These are phyloP conservation scores for Tricholoma terreum DNA, from an alignment of 768 basidiomycete genomes.

Conservation along the genomic window DNA sequence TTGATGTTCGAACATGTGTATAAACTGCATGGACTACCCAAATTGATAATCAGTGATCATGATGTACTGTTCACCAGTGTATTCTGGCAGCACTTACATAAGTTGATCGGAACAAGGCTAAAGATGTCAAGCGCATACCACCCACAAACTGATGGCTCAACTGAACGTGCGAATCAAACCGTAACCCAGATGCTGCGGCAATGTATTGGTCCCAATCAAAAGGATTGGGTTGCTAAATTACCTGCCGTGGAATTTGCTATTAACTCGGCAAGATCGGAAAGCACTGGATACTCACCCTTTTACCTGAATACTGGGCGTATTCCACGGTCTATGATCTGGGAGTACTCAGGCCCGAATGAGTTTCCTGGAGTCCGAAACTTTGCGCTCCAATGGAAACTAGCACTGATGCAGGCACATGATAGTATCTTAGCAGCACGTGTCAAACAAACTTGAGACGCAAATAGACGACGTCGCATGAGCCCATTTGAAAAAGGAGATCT, in stretches of 20 bases:
- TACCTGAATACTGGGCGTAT: slow-evolving; percentile 8
- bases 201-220: neutral
- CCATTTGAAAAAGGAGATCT: slow-evolving; percentile 22
- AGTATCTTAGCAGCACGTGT: slow-evolving; percentile 25
- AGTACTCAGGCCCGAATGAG: slow-evolving; percentile 1
- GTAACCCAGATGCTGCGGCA: slow-evolving; percentile 2
- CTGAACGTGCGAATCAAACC: neutral
- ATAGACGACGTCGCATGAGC: slow-evolving; percentile 13
- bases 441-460: slow-evolving; percentile 31
- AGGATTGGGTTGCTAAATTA: slow-evolving; percentile 15
- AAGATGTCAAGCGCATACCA: slow-evolving; percentile 6
- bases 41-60: neutral
- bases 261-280: slow-evolving; percentile 4
- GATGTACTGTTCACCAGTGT: too few relatives aligned
- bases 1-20: slow-evolving; percentile 10
- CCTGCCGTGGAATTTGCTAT: slow-evolving; percentile 19
- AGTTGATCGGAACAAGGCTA: slow-evolving; percentile 16
- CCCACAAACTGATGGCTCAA: neutral
- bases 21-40: slow-evolving; percentile 15
- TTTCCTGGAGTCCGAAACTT: slow-evolving; percentile 27
- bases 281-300: slow-evolving; percentile 14
- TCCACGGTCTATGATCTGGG: slow-evolving; percentile 18
- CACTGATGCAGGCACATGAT: slow-evolving; percentile 31
- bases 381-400: slow-evolving; percentile 22
- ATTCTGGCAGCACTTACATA: neutral